Evolutionary conservation across 306 rosid species (phyloP), one percentile per base, ranked within the genome.

Genomic region (Alnus glutinosa): DNA sequence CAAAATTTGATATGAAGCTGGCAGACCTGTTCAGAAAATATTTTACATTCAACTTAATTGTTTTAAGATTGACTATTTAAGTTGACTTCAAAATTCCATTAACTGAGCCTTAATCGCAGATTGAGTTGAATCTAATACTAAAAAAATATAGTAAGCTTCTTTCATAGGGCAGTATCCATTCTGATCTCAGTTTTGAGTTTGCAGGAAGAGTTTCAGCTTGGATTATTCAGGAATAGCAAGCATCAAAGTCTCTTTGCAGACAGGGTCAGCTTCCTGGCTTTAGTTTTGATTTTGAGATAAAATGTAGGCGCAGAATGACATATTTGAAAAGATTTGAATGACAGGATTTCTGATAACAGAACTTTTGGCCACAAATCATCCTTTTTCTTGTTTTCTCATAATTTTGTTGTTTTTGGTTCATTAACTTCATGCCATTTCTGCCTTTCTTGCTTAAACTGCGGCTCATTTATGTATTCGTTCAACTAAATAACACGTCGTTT

Each of bases 181-280:
- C 66, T 59, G 16, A 51, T 8, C n/a, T 37, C 55, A 18, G 10
- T 70, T 13, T 57, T 30, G 14, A 14, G 13, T 54, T 73, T 47
- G 73, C 85, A 85, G 91, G 92, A 87, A 81, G 90, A 91, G 62
- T 84, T 91, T 83, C 95, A 83, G 69, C 90, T 87, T 15, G 88
- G 87, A 62, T 70, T 91, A 75, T 77, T 85, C 70, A 78, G 90
- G 75, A 85, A 78, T 82, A 82, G 86, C 75, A 71, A 87, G 83
- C 83, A 68, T 75, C 84, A 50, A 37, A 84, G 62, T 81, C 83
- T 86, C 50, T 84, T 84, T 54, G 76, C 85, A 3, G 91, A 91
- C 74, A 74, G 89, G 83, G 93, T 89, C 37, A 75, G 87, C 66
- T 83, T 76, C 51, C 6, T 62, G 47, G 52, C 11, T 36, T 19